A percentile compares a stretch with the other conserved stretches of the same genome.
These are phyloP conservation scores for Fusarium udum DNA, from an alignment of 2,329 filamentous ascomycete genomes.

Conservation along the genomic window DNA sequence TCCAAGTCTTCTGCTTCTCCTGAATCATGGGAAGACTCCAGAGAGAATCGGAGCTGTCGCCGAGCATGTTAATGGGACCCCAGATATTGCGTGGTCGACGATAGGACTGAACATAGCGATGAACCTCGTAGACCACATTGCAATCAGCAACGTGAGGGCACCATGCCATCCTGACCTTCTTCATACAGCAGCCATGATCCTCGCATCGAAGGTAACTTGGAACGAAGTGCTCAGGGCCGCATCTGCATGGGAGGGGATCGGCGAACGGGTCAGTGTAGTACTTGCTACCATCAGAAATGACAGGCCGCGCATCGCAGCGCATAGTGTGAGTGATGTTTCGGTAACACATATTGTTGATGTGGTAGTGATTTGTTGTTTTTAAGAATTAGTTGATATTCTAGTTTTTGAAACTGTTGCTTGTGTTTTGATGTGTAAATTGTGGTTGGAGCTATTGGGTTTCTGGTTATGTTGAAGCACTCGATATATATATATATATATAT, in stretches of 20 bases:
- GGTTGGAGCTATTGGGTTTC: neutral
- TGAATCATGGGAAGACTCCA: neutral
- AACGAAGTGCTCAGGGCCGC: constrained; percentile 1
- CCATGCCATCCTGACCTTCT: constrained; percentile 12
- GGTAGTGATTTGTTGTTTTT: neutral
- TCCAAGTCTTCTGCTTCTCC: neutral
- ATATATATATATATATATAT: neutral
- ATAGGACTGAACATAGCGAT: constrained; percentile 32
- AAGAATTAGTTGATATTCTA: neutral
- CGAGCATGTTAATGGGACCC: neutral
- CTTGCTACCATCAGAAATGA: constrained; percentile 38
- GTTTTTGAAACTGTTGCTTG: neutral
- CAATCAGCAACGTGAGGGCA: constrained; percentile 30
- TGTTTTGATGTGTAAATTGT: neutral
- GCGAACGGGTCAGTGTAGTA: constrained; percentile 41
- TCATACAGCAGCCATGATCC: constrained; percentile 43
- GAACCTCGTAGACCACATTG: constrained; percentile 4
- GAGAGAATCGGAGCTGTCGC: neutral
- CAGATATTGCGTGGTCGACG: constrained; percentile 1
- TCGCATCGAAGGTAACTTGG: constrained; percentile 31
- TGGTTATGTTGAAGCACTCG: neutral
- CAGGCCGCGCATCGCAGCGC: constrained; percentile 43
- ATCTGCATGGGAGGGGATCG: constrained; percentile 31
- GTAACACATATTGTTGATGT: constrained; percentile 36
- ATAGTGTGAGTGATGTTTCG: constrained; percentile 42